Evolutionary conservation across 2,329 filamentous ascomycete genomes (phyloP), one percentile per base, ranked within the genome.

Genomic region (Leptoxyphium fumago): DNA sequence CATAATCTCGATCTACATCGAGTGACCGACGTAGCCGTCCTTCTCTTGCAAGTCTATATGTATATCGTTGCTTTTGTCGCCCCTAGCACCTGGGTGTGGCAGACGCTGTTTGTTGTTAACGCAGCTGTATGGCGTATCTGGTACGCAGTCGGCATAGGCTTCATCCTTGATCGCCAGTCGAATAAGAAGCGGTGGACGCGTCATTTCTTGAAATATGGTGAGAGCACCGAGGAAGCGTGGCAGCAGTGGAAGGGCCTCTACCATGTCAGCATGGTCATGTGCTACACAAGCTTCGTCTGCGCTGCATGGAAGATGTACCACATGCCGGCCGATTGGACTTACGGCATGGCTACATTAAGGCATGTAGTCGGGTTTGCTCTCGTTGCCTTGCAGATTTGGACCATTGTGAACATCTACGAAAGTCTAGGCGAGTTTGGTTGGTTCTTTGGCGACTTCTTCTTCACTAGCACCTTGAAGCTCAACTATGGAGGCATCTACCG

Each of bases 401-500:
- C 88, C 1, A 82, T 86, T 1, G 71, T 84, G 51, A 95, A 87
- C 62, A 88, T 96, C 52, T 94, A 96, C 62, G 87, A 95, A 42
- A 93, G 86, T 2, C 77, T 98, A 0, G 91, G 91, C 45, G 91
- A 98, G 59, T 98, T 96, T 57, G 91, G 91, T 55, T 98, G 89
- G 89, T 96, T 96, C 70, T 96, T 88, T 58, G 91, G 91, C 14
- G 91, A 98, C 61, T 98, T 96, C 70, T 96, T 98, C 72, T 95
- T 91, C 60, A 86, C 95, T 48, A 82, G 85, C 39, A 77, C 80
- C 10, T 81, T 82, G 10, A 94, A 91, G 64, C 72, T 96, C 48
- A 96, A 85, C 1, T 98, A 98, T 65, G 87, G 83, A 53, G 93
- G 89, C 49, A 98, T 98, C 56, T 98, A 98, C 63, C 86, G 91